Conservation (phyloP, 768 basidiomycete genomes). For the Tephrocybe rancida region DNA sequence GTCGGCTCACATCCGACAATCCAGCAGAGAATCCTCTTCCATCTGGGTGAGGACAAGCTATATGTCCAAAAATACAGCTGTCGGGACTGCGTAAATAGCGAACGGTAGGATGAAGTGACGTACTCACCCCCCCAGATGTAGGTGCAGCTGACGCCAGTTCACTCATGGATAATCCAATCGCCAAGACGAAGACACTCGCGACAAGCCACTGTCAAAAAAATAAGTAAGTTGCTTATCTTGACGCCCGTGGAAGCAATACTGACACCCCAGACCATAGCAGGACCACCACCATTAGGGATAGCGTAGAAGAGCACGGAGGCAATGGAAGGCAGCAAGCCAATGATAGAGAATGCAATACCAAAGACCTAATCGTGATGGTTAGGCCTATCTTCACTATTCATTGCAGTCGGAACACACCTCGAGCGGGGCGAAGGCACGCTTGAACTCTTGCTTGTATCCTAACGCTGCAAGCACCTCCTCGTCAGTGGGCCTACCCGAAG, state of each 20-base stretch:
- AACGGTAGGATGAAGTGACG: neutral
- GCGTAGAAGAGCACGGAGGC: conserved; percentile 59
- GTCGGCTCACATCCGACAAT: conserved; percentile 58
- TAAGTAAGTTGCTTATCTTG: neutral
- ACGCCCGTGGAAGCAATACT: conserved; percentile 20
- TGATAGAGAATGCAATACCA: conserved; percentile 44
- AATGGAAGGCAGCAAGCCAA: conserved; percentile 67
- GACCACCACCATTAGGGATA: conserved; percentile 70
- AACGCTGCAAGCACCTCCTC: conserved; percentile 41
- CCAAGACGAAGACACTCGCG: conserved; percentile 62
- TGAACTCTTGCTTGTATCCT: conserved; percentile 55
- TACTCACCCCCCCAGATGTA: conserved; percentile 65
- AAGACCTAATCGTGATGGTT: conserved; percentile 40
- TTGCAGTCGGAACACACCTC: conserved; percentile 34
- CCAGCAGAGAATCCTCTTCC: conserved; percentile 64
- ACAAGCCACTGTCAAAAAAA: conserved; percentile 60
- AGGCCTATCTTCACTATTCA: neutral
- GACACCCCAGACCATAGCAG: conserved; percentile 76
- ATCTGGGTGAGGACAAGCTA: conserved; percentile 54
- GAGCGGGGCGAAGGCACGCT: conserved; percentile 51
- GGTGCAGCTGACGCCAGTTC: conserved; percentile 73
- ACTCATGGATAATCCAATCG: conserved; percentile 68
- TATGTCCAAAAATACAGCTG: conserved; percentile 77
- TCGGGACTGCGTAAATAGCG: neutral
- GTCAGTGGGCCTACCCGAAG: conserved; percentile 22